Conservation (phyloP, 345 rosid species). For the Salix suchowensis region DNA sequence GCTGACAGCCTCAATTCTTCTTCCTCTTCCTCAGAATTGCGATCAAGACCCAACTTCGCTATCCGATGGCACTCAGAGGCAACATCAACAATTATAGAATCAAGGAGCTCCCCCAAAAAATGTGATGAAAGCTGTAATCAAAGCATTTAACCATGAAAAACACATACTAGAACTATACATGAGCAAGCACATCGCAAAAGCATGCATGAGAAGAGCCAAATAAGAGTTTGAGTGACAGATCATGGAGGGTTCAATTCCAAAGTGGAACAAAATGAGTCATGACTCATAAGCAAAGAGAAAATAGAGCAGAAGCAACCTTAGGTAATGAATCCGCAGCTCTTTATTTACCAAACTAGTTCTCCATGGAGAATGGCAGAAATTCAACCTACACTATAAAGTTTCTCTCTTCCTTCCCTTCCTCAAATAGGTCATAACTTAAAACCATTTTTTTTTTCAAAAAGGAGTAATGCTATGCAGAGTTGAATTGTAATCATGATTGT, state of each 20-base stretch:
- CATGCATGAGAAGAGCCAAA: neutral
- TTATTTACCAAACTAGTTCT: neutral
- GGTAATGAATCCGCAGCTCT: neutral
- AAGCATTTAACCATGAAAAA: neutral
- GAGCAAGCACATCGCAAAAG: neutral
- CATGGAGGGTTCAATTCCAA: neutral
- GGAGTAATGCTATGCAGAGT: neutral
- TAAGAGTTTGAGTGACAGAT: neutral
- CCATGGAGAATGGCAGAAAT: neutral
- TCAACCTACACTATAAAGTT: neutral
- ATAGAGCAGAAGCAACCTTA: neutral
- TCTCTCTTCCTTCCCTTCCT: neutral
- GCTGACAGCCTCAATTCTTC: slow-evolving; percentile 81
- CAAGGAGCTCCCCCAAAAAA: slow-evolving; percentile 64
- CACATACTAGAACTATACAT: neutral
- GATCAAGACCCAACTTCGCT: slow-evolving; percentile 78
- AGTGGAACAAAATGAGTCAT: neutral
- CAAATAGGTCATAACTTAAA: neutral
- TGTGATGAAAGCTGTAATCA: slow-evolving; percentile 60
- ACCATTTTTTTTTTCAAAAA: neutral
- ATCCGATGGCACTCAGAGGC: slow-evolving; percentile 90
- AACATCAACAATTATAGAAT: slow-evolving; percentile 84
- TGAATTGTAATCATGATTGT: neutral
- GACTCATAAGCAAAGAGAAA: neutral
- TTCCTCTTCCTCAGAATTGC: slow-evolving; percentile 74